These are phyloP conservation scores for Lactarius akahatsu DNA, from an alignment of 768 basidiomycete species.

Conservation along the genomic window DNA sequence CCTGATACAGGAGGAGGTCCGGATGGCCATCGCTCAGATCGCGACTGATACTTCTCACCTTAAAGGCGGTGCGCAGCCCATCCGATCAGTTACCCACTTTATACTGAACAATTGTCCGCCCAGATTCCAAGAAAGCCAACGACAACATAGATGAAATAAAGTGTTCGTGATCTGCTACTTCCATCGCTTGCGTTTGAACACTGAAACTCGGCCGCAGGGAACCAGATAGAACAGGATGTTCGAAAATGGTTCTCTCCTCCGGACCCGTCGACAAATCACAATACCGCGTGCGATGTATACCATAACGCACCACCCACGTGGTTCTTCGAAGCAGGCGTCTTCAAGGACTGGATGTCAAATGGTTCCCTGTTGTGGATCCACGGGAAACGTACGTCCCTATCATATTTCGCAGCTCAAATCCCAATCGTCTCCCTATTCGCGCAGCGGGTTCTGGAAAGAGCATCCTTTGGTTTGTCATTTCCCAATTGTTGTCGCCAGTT, in stretches of 20 bases:
- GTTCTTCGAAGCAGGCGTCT: not conserved
- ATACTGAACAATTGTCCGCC: not conserved
- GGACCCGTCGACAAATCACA: not conserved
- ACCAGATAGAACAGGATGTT: not conserved
- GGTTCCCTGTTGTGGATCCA: not conserved
- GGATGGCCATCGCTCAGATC: not conserved
- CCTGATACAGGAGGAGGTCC: not conserved
- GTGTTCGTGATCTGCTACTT: not conserved
- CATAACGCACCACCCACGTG: not conserved
- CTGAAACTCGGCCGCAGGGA: not conserved
- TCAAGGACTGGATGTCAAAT: not conserved
- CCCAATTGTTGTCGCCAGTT: not conserved
- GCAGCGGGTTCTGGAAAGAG: not conserved
- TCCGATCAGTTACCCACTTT: not conserved
- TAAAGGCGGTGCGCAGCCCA: not conserved
- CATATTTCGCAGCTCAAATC: not conserved
- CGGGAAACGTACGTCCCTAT: not conserved
- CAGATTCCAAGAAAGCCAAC: not conserved
- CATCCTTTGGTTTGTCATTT: not conserved
- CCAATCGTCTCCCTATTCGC: not conserved
- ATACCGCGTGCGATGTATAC: not conserved
- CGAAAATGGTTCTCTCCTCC: not conserved
- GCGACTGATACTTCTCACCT: not conserved
- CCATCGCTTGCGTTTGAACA: not conserved
- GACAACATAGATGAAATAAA: conserved; percentile 1